Evolutionary conservation across 116 monocot species (phyloP), one percentile per base, ranked within the genome.

Genomic region (Posidonia oceanica): DNA sequence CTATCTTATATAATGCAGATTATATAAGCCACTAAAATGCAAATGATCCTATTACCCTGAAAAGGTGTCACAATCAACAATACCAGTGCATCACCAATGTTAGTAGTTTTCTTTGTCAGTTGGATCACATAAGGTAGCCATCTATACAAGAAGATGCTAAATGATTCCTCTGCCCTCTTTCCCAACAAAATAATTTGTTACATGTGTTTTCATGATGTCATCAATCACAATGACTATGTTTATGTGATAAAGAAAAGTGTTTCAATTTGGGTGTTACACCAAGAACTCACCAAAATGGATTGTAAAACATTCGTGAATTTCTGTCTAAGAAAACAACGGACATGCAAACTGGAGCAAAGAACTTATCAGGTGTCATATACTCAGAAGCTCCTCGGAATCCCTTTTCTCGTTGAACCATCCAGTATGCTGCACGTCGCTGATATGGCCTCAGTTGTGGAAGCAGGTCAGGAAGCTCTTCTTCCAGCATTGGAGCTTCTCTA

Each of bases 381-480:
- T 20, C 66, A 59, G 75, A 76, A 69, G 71, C 14, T 57, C 37
- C 55, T 58, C 48, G 23, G 59, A 61, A 38, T 69, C 76, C 72
- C 69, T 75, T 89, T 73, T 97, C 97, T 74, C 83, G 71, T 17
- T 83, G 80, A 81, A 97, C 76, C 97, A 97, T 97, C 97, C 97
- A 97, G 76, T 82, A 89, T 74, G 75, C 83, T 42, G 97, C 97
- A 77, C 97, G 84, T 18, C 67, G 80, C 72, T 97, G 97, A 72
- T 97, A 97, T 29, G 93, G 89, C 76, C 97, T 89, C 66, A 97
- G 85, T 39, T 76, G 75, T 70, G 85, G 87, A 74, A 92, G 80
- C 67, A 97, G 78, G 66, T 85, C 82, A 68, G 84, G 82, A 78
- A 90, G 79, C 64, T 83, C 77, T 60, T 77, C 76, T 65, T 89